These are phyloP conservation scores for Dryas integrifolia DNA, from an alignment of 331 rosid species.

Conservation along the genomic window DNA sequence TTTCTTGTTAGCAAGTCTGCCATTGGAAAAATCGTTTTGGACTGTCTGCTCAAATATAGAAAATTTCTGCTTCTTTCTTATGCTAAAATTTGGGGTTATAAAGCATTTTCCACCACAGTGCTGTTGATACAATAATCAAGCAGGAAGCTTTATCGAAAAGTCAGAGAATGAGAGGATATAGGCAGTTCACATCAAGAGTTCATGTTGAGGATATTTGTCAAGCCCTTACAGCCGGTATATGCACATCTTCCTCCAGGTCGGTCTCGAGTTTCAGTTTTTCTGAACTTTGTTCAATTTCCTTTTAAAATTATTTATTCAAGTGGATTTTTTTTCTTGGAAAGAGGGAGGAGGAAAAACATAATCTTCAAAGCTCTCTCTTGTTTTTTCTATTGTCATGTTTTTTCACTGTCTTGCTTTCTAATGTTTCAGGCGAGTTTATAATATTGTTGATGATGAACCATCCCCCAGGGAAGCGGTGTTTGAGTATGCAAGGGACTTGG, in stretches of 20 bases:
- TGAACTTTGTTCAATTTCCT: not conserved
- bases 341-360: not conserved
- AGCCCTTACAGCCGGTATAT: slow-evolving; percentile 61
- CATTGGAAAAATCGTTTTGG: slow-evolving; percentile 14
- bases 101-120: slow-evolving; percentile 44
- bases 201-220: slow-evolving; percentile 82
- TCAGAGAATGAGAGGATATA: slow-evolving; percentile 55
- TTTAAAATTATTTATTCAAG: not conserved
- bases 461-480: slow-evolving; percentile 82
- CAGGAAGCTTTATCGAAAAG: slow-evolving; percentile 48
- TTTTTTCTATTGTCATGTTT: not conserved
- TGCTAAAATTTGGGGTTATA: not conserved
- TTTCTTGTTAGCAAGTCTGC: not conserved
- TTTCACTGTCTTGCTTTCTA: not conserved
- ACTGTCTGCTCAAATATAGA: not conserved
- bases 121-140: slow-evolving; percentile 71
- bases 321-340: too few relatives aligned
- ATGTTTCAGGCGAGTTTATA: slow-evolving; percentile 56
- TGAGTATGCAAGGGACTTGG: slow-evolving; percentile 63
- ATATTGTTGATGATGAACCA: slow-evolving; percentile 77
- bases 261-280: slow-evolving; percentile 10
- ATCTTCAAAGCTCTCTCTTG: not conserved
- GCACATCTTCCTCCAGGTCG: slow-evolving; percentile 42
- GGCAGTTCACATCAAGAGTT: slow-evolving; percentile 70
- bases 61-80: slow-evolving; percentile 7